Conservation (phyloP, 2,329 filamentous ascomycete species). For the Botryotinia calthae region DNA sequence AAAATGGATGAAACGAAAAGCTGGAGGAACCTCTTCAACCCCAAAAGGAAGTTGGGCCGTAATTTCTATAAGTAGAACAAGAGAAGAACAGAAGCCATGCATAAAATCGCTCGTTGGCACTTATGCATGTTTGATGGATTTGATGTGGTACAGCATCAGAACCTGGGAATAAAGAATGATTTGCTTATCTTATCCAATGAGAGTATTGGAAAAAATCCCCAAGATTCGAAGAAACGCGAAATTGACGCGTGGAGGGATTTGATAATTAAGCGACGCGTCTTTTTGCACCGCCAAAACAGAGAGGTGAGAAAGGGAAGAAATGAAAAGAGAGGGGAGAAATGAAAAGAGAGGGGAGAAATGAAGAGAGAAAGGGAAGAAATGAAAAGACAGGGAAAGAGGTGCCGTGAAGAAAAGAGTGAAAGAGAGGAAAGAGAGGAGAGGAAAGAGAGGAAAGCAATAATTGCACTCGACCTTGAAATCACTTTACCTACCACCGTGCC, state of each 20-base stretch:
- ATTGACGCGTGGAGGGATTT: conserved; percentile 2
- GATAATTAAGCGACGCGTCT: conserved; percentile 11
- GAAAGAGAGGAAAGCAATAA: neutral
- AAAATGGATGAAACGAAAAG: neutral
- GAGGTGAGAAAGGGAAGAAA: too few species aligned
- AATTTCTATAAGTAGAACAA: neutral
- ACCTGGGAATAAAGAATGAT: neutral
- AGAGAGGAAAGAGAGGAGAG: neutral
- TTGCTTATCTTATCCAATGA: neutral
- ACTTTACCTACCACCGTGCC: too few species aligned
- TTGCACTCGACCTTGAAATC: neutral
- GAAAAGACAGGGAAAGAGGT: neutral
- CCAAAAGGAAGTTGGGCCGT: neutral
- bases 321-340: neutral
- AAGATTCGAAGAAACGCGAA: conserved; percentile 8
- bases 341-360: neutral
- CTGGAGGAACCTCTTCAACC: too few species aligned
- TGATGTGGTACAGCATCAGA: neutral
- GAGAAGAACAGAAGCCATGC: neutral
- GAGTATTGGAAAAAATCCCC: neutral
- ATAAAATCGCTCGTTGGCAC: neutral
- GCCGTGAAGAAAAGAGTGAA: neutral
- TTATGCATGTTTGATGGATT: neutral
- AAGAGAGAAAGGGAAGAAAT: neutral
- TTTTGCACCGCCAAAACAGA: neutral